Base-by-base conservation (phyloP, 768 basidiomycete species). In the Leccinellum luteum region DNA sequence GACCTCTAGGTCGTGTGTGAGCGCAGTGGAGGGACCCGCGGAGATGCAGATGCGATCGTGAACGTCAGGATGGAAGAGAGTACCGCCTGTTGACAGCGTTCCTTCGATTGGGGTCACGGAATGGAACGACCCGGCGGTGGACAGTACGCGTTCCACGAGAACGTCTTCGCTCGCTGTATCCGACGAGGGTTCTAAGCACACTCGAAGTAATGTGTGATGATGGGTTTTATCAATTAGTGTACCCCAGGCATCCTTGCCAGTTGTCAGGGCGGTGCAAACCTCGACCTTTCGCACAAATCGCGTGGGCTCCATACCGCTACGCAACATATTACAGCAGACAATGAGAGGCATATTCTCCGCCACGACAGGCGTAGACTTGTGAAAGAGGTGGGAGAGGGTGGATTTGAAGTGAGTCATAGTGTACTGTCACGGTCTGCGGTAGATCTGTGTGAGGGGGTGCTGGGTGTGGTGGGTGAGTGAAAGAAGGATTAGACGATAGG, bases 71-170 rank as follows among this genome's bases (percentile, higher is more conserved):
- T 61, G 53, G 19, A 55, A 31, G 7, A 57, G 25, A 0, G 51
- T 58, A 1, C 57, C 57, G 1, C 61, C 49, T 0, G 9, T 15
- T 1, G 51, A 41, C 6, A 51, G 38, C 2, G 30, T 25, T 9
- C 51, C 61, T 3, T 6, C 2, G 31, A 60, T 51, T 5, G 55
- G 52, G 5, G 54, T 43, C 3, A 56, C 56, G 1, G 51, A 59
- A 15, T 63, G 57, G 17, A 25, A 43, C 6, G 38, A 38, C 6
- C 57, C 62, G 5, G 12, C 41, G 0, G 55, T 35, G 5, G 62
- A 64, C 6, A 64, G 55, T 6, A 66, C 54, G 8, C 65, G 56
- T 48, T 66, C 65, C 9, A 67, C n/a, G 13, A 66, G 23, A 1
- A 48, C 41, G 2, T 61, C 55, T 3, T 53, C 54, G 1, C 19